phyloP scores from a whole-genome alignment of 192 early-diverging fungal genomes.

The Gaertneriomyces semiglobifer region DNA sequence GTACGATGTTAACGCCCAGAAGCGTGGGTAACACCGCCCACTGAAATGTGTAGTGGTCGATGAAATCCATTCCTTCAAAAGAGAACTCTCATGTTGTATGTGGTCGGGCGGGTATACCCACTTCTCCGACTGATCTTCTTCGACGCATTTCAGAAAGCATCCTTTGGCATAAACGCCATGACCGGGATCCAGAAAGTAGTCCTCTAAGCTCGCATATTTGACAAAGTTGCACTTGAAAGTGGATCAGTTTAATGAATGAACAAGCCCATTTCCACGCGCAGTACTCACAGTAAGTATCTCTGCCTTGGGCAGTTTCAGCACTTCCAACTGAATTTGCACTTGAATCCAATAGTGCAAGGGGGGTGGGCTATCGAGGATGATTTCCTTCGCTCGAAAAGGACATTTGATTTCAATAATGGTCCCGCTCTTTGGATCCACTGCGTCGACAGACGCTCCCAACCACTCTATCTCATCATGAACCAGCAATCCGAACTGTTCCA shows the following conservation, averaged over 20 bases:
- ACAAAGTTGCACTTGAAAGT: constrained; percentile 20
- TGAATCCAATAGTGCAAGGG: constrained; percentile 23
- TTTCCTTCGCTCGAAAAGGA: constrained; percentile 2
- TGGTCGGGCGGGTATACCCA: neutral
- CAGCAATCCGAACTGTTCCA: constrained; percentile 21
- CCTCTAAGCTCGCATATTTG: constrained; percentile 7
- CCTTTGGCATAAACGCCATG: constrained; percentile 3
- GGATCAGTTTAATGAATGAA: neutral
- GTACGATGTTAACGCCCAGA: neutral
- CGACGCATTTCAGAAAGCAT: constrained; percentile 7
- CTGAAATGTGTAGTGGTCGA: neutral
- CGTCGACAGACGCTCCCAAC: constrained; percentile 22
- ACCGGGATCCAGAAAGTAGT: constrained; percentile 12
- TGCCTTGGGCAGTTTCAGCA: constrained; percentile 7
- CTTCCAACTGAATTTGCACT: constrained; percentile 23
- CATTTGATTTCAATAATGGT: constrained; percentile 21
- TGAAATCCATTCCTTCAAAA: neutral
- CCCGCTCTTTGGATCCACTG: constrained; percentile 7
- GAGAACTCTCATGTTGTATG: neutral
- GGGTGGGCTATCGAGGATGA: neutral
- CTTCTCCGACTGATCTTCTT: neutral
- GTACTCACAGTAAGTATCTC: constrained; percentile 6
- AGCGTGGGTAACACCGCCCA: neutral
- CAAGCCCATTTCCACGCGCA: neutral
- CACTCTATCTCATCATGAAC: constrained; percentile 10